Base-by-base conservation (phyloP, 495 filamentous ascomycete genomes). In the Hamigera avellanea region DNA sequence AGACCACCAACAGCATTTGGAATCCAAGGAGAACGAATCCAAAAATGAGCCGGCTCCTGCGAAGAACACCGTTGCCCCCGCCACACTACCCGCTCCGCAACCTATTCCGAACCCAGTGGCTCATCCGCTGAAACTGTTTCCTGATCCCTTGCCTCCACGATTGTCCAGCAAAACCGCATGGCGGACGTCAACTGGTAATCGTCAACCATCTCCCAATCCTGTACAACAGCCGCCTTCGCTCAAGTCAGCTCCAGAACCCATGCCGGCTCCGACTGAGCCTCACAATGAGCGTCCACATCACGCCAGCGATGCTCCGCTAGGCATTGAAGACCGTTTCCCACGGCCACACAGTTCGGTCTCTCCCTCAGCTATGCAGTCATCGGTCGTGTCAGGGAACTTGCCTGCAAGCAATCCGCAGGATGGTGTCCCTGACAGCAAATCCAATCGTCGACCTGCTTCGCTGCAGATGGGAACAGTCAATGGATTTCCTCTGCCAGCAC, bases 401-500 rank as follows among this genome's bases (percentile, higher is more conserved):
- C 40, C 37, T 8, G 28, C 28, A 6, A 13, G 14, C n/a, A 12
- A 3, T 4, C n/a, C 43, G 5, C 23, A 40, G 15, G 39, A 50
- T 2, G 34, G 27, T 15, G 32, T 16, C 14, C 7, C 41, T 2
- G 35, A 43, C 14, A 30, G 19, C 9, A 46, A 48, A 39, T 35
- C 10, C 23, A 42, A 33, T 13, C 23, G 45, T 30, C 54, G 53
- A 17, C 49, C 52, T 5, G 27, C 45, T 2, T 57, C 61, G 0
- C 33, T 58, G 17, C 48, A 55, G 0, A 41, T 57, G 42, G 49
- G 50, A 15, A 46, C 59, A 0, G 49, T 66, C 13, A 40, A 60
- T 21, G 54, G 57, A 13, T 66, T 65, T 23, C 61, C 61, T 36
- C 49, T 63, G 3, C 61, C 61, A 6, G 59, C 59, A 30, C 61